Percentiles rank a stretch among this genome's conserved stretches.
phyloP scores from a whole-genome alignment of 495 filamentous ascomycete species.

The Zalerion maritima region DNA sequence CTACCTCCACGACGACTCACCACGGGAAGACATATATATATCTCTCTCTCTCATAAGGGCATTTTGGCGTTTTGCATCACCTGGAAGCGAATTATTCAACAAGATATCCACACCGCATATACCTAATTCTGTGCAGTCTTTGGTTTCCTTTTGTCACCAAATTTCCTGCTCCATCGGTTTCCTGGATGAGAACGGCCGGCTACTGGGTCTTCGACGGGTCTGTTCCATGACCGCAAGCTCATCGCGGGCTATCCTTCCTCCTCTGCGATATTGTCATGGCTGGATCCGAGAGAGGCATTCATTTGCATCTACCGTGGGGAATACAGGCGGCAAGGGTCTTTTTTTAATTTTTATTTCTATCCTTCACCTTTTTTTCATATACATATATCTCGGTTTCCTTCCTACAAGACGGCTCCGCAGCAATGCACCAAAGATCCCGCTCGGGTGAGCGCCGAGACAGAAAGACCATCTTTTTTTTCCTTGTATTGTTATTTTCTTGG shows the following conservation, averaged over 20 bases:
- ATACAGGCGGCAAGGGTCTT: constrained; percentile 26
- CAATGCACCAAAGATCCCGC: constrained; percentile 32
- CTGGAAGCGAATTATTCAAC: constrained; percentile 20
- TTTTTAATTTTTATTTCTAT: constrained; percentile 13
- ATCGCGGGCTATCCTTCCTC: constrained; percentile 16
- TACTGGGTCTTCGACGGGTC: constrained; percentile 1
- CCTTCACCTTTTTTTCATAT: constrained; percentile 2
- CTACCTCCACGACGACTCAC: constrained; percentile 8
- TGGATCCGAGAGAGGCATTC: constrained; percentile 30
- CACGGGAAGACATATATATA: constrained; percentile 14
- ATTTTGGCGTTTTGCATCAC: constrained; percentile 28
- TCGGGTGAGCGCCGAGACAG: constrained; percentile 28
- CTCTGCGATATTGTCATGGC: constrained; percentile 23
- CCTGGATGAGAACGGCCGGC: not conserved
- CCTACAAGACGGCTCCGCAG: constrained; percentile 33
- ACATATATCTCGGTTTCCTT: constrained; percentile 3
- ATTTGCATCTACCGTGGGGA: constrained; percentile 34
- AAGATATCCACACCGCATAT: constrained; percentile 10
- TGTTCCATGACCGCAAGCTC: not conserved
- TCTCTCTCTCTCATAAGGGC: constrained; percentile 14
- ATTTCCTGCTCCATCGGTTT: constrained; percentile 4
- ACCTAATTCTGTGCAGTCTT: constrained; percentile 3
- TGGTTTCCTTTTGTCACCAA: constrained; percentile 12
- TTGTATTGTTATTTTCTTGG: constrained; percentile 9
- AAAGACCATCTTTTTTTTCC: constrained; percentile 14